These are phyloP conservation scores for Medicago arabica DNA, from an alignment of 306 rosid genomes.

Conservation along the genomic window DNA sequence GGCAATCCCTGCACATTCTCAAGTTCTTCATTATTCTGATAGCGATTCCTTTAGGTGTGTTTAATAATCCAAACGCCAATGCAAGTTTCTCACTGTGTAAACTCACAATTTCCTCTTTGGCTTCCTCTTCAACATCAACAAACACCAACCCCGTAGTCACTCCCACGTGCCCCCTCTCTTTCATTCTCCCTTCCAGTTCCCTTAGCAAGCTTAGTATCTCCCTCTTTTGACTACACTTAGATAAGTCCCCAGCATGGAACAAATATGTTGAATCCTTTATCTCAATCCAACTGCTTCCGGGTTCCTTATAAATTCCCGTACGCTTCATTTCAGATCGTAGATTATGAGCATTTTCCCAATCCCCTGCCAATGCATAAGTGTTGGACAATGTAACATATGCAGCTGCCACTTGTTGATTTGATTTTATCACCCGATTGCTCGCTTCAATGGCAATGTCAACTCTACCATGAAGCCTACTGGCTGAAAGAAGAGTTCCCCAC, in stretches of 20 bases:
- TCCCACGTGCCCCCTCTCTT: slow-evolving; percentile 72
- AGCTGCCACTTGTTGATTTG: slow-evolving; percentile 68
- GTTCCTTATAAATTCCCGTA: slow-evolving; percentile 66
- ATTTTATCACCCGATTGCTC: slow-evolving; percentile 60
- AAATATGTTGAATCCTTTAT: slow-evolving; percentile 63
- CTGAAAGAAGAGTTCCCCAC: slow-evolving; percentile 86
- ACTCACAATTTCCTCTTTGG: slow-evolving; percentile 66
- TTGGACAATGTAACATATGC: slow-evolving; percentile 79
- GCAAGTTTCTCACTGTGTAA: slow-evolving; percentile 89
- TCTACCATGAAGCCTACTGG: slow-evolving; percentile 89
- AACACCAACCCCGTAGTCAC: slow-evolving; percentile 70
- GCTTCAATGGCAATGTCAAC: slow-evolving; percentile 80
- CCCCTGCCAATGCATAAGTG: slow-evolving; percentile 73
- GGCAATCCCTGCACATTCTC: slow-evolving; percentile 83
- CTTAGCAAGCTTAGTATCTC: slow-evolving; percentile 57
- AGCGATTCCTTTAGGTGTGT: slow-evolving; percentile 63
- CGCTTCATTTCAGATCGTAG: slow-evolving; percentile 71
- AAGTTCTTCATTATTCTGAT: slow-evolving; percentile 87
- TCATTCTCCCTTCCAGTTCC: slow-evolving; percentile 71
- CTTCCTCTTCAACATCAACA: slow-evolving; percentile 80
- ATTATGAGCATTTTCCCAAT: slow-evolving; percentile 70
- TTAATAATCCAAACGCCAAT: slow-evolving; percentile 77
- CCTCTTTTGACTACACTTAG: slow-evolving; percentile 48
- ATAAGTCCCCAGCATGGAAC: slow-evolving; percentile 73
- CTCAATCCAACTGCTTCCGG: slow-evolving; percentile 91